Percentiles rank a stretch among this genome's conserved stretches.
Conservation (phyloP, 73 alveolate genomes). For the Loxodes magnus region DNA sequence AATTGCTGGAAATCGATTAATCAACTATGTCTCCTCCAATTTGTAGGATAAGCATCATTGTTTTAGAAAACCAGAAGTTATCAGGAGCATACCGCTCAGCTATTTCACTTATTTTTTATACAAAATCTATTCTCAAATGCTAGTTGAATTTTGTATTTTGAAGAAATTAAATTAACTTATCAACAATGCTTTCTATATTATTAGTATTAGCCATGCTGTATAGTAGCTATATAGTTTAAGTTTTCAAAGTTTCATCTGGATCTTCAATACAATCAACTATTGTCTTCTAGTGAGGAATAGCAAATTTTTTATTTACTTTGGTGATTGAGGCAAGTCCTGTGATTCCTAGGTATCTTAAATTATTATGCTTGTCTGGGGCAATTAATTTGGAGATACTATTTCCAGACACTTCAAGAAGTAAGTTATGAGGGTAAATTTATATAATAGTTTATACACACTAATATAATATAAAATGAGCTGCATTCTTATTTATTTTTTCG, state of each 20-base stretch:
- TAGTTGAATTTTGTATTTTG: conserved; percentile 71
- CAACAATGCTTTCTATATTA: conserved; percentile 91
- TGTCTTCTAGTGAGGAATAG: conserved; percentile 83
- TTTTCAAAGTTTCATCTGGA: conserved; percentile 92
- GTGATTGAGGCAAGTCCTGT: conserved; percentile 78
- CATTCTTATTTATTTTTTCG: conserved; percentile 93
- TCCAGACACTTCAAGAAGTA: conserved; percentile 83
- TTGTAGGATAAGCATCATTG: conserved; percentile 84
- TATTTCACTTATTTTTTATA: conserved; percentile 61
- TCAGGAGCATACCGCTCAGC: conserved; percentile 82
- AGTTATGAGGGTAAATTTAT: conserved; percentile 73
- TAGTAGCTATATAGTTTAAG: conserved; percentile 89
- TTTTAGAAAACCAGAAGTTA: conserved; percentile 77
- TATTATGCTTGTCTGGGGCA: conserved; percentile 20
- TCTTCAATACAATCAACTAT: conserved; percentile 98
- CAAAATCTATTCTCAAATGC: conserved; percentile 65
- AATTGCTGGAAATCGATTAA: conserved; percentile 53
- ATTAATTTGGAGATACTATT: conserved; percentile 66
- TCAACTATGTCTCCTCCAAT: conserved; percentile 83
- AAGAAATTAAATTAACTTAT: conserved; percentile 72
- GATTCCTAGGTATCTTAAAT: conserved; percentile 5
- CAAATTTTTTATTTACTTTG: conserved; percentile 79
- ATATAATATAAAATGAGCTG: conserved; percentile 89
- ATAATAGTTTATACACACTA: conserved; percentile 92
- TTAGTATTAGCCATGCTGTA: conserved; percentile 93